phyloP scores from a whole-genome alignment of 441 rosid genomes.

The Geranium incanum region DNA sequence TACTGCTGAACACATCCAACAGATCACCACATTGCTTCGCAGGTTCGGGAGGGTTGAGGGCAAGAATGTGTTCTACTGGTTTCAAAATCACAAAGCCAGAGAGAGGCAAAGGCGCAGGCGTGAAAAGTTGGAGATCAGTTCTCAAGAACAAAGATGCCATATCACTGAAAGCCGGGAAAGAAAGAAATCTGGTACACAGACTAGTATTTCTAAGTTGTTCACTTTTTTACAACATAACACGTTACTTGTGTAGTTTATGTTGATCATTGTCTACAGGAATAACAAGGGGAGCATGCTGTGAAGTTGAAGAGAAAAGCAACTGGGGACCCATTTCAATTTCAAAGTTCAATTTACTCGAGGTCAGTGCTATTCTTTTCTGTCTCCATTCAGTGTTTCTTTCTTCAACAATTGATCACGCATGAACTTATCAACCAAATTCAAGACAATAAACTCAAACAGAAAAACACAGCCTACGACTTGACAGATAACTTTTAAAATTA shows the following conservation, averaged over 20 bases:
- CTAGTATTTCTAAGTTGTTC: not conserved
- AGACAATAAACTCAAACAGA: not conserved
- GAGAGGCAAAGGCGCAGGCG: constrained; percentile 56
- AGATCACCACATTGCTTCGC: constrained; percentile 39
- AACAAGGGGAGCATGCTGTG: constrained; percentile 28
- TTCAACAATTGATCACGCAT: not conserved
- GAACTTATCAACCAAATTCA: not conserved
- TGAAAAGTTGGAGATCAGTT: constrained; percentile 10
- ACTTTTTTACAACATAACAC: not conserved
- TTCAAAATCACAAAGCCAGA: constrained; percentile 71
- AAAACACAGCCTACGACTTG: not conserved
- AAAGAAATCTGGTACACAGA: constrained; percentile 26
- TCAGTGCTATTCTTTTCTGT: constrained; percentile 13
- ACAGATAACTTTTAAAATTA: not conserved
- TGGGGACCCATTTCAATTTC: constrained; percentile 25
- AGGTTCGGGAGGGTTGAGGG: constrained; percentile 62
- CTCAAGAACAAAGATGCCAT: constrained; percentile 16
- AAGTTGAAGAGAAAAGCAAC: constrained; percentile 37
- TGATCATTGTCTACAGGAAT: constrained; percentile 20
- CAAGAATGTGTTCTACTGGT: constrained; percentile 75
- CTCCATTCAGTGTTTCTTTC: not conserved
- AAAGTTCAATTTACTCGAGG: constrained; percentile 29
- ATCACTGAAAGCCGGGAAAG: constrained; percentile 17
- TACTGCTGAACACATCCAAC: constrained; percentile 41
- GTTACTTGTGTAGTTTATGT: constrained; percentile 4